A percentile compares a stretch with the other conserved stretches of the same genome.
These are phyloP conservation scores for Naematelia encephala DNA, from an alignment of 768 basidiomycete genomes.

Conservation along the genomic window DNA sequence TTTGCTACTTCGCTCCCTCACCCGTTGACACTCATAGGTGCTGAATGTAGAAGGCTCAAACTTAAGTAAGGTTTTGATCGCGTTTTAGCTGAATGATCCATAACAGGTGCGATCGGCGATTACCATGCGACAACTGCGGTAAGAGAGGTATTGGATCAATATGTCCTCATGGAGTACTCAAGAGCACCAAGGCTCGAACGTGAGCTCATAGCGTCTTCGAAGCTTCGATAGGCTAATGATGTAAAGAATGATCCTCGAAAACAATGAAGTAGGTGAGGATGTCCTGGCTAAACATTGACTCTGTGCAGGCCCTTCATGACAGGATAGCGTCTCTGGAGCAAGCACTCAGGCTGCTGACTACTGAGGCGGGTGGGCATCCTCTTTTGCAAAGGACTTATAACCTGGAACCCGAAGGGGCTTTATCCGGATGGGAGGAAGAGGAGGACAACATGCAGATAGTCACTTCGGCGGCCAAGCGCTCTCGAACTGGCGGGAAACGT, in stretches of 20 bases:
- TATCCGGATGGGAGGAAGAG: conserved; percentile 1
- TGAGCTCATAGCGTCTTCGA: conserved; percentile 1
- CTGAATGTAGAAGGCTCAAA: conserved; percentile 20
- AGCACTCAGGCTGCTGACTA: too few relatives aligned
- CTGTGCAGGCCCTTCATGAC: conserved; percentile 1
- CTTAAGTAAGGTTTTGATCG: conserved; percentile 9
- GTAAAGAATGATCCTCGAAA: conserved; percentile 7
- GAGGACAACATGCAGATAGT: not conserved
- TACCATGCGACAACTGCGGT: conserved; percentile 16
- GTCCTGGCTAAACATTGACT: not conserved
- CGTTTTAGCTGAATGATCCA: too few relatives aligned
- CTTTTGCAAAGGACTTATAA: not conserved
- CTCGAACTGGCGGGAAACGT: too few relatives aligned
- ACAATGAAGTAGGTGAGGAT: conserved; percentile 3
- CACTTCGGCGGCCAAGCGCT: too few relatives aligned
- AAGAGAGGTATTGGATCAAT: conserved; percentile 1
- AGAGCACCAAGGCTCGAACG: conserved; percentile 2
- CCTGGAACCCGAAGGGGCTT: too few relatives aligned
- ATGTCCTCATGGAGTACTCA: conserved; percentile 12
- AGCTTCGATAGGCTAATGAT: not conserved
- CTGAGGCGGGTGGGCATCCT: not conserved
- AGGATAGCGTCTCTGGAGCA: conserved; percentile 7
- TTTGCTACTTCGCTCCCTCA: too few relatives aligned
- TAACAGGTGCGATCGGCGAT: conserved; percentile 14
- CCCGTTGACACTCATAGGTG: too few relatives aligned